Evolutionary conservation across 1,139 yeast genomes (phyloP).

Genomic region (Kurtzmaniella natalensis): DNA sequence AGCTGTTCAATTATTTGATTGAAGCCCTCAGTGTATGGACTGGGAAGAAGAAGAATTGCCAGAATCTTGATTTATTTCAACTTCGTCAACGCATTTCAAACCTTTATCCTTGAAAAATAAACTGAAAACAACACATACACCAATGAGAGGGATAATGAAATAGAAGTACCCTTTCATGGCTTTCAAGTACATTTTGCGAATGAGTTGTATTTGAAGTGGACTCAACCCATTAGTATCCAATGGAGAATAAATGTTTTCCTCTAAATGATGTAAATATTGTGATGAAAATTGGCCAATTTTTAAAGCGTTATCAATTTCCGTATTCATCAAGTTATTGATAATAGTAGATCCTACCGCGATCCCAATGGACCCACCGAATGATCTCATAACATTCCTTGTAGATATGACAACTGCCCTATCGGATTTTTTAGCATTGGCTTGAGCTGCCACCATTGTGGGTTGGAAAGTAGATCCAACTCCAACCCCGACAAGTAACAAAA

Average conservation of each 20-base stretch:
- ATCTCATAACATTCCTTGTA: slow-evolving; percentile 47
- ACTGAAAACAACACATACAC: slow-evolving; percentile 30
- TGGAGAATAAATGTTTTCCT: slow-evolving; percentile 16
- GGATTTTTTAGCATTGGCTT: slow-evolving; percentile 45
- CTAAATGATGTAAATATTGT: slow-evolving; percentile 15
- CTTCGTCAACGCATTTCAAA: slow-evolving; percentile 33
- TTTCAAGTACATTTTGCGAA: slow-evolving; percentile 27
- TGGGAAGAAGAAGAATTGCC: neutral
- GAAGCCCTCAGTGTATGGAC: no score
- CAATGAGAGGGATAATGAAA: slow-evolving; percentile 39
- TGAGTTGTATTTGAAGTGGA: slow-evolving; percentile 17
- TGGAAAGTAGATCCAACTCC: slow-evolving; percentile 35
- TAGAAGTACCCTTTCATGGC: slow-evolving; percentile 37
- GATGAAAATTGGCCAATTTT: slow-evolving; percentile 8
- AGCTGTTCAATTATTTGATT: no score
- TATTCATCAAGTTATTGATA: slow-evolving; percentile 15
- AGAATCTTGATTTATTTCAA: neutral
- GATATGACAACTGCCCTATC: slow-evolving; percentile 57
- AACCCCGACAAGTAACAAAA: slow-evolving; percentile 39
- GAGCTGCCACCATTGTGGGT: slow-evolving; percentile 49
- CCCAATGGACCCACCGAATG: slow-evolving; percentile 51
- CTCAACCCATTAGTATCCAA: slow-evolving; percentile 15
- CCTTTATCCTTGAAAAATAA: slow-evolving; percentile 39
- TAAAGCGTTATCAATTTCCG: slow-evolving; percentile 11
- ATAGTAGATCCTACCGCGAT: slow-evolving; percentile 23